Evolutionary conservation across 129 eudicot species (phyloP).

Genomic region (Deinandra increscens): DNA sequence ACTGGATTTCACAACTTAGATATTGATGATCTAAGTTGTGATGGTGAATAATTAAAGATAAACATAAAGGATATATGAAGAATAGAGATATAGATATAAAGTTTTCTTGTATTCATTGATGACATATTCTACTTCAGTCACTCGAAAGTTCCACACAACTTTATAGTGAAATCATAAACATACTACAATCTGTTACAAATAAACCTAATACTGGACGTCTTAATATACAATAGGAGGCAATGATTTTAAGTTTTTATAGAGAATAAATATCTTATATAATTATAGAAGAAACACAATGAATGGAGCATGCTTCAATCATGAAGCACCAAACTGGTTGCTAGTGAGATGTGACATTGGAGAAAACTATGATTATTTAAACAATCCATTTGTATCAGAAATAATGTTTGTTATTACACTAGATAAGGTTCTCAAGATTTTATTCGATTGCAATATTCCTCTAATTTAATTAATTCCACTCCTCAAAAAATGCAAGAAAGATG

Average conservation of each 20-base stretch:
- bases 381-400: conserved; percentile 29
- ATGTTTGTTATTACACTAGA: conserved; percentile 26
- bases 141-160: too few species aligned
- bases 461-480: conserved; percentile 16
- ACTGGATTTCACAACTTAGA: too few species aligned
- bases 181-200: too few species aligned
- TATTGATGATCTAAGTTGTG: too few species aligned
- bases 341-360: conserved; percentile 32
- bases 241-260: background rate
- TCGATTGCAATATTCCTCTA: conserved; percentile 18
- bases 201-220: too few species aligned
- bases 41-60: too few species aligned
- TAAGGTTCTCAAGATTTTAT: conserved; percentile 34
- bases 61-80: too few species aligned
- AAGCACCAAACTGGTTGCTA: conserved; percentile 33
- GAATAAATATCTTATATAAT: background rate
- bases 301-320: conserved; percentile 29
- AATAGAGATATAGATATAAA: too few species aligned
- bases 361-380: conserved; percentile 24
- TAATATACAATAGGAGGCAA: too few species aligned
- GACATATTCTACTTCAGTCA: too few species aligned
- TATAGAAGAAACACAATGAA: background rate
- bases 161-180: too few species aligned
- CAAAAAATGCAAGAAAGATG: conserved; percentile 8
- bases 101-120: too few species aligned